Conservation (phyloP, 495 filamentous ascomycete genomes). For the Lasiosphaeris hirsuta region DNA sequence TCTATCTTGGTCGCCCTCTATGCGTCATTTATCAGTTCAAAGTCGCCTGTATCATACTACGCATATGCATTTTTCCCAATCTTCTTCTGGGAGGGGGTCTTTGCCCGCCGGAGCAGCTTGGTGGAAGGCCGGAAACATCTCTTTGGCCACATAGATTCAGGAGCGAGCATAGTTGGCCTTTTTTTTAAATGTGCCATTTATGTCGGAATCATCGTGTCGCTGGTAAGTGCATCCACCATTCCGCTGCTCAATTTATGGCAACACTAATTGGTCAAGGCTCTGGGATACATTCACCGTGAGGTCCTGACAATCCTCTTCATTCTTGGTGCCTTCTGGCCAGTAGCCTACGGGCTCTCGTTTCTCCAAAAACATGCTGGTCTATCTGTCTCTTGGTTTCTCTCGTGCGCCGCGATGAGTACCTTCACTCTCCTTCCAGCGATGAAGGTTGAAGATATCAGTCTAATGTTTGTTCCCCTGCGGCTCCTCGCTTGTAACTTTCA, state of each 20-base stretch:
- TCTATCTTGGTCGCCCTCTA: conserved; percentile 73
- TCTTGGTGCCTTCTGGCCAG: conserved; percentile 73
- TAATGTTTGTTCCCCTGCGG: conserved; percentile 61
- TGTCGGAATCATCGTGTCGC: conserved; percentile 70
- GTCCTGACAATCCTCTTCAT: conserved; percentile 81
- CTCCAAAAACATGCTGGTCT: conserved; percentile 59
- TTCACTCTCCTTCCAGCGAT: conserved; percentile 88
- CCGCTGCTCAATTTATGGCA: not conserved
- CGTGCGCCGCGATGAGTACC: conserved; percentile 77
- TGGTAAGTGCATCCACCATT: conserved; percentile 58
- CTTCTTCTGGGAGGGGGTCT: conserved; percentile 96
- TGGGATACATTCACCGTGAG: conserved; percentile 87
- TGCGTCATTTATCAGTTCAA: conserved; percentile 73
- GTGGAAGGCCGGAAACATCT: conserved; percentile 63
- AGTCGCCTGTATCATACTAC: conserved; percentile 83
- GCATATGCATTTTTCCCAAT: conserved; percentile 89
- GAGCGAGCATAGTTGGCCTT: conserved; percentile 52
- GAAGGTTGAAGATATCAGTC: conserved; percentile 71
- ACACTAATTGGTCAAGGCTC: conserved; percentile 36
- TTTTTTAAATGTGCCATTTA: conserved; percentile 62
- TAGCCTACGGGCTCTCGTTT: conserved; percentile 69
- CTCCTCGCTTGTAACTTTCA: not conserved
- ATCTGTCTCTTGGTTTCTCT: conserved; percentile 68
- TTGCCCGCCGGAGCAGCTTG: conserved; percentile 70
- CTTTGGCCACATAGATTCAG: conserved; percentile 62